Base-by-base conservation (phyloP, 768 basidiomycete species). In the Mycena epipterygia region DNA sequence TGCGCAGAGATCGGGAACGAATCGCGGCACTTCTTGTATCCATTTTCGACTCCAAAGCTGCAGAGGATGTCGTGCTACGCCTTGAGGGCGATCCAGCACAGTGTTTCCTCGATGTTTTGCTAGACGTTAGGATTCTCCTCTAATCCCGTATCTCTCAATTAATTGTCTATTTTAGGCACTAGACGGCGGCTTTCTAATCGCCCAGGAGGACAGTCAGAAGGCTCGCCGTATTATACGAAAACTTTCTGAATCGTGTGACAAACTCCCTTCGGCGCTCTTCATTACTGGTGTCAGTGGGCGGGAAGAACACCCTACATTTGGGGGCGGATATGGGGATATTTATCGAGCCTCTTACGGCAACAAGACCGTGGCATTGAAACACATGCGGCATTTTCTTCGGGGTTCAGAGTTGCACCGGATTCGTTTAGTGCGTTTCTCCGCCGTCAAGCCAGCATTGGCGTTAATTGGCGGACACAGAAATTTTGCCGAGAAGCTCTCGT, bases 401-500 rank as follows among this genome's bases (percentile, higher is more conserved):
- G 39, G 61, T 23, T 23, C 62, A 21, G 48, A 70, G 16, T 41
- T 59, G 37, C 63, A 56, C 27, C 55, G 56, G 8, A 39, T 58
- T 19, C 64, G 48, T n/a, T 66, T 57, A 21, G 64, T 66, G 33
- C 32, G 48, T 33, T 29, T 27, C 41, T 25, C 32, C 6, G 29
- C 35, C 6, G 35, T 7, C 37, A 37, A 7, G 23, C 0, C 6
- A 23, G 5, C n/a, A n/a, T n/a, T n/a, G n/a, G n/a, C n/a, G 21
- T 21, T 8, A 39, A 9, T 39, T 39, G 16, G 16, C n/a, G n/a
- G n/a, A n/a, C 16, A 12, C 59, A 79, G 80, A 70, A 72, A 66
- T 77, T 80, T 41, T 75, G 75, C 30, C 67, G 75, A 25, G 79
- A 80, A 57, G 79, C 78, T 21, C 68, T 78, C 5, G 57, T 78